A percentile compares a stretch with the other conserved stretches of the same genome.
phyloP scores from a whole-genome alignment of 2,329 filamentous ascomycete species.

The Diplodia intermedia region DNA sequence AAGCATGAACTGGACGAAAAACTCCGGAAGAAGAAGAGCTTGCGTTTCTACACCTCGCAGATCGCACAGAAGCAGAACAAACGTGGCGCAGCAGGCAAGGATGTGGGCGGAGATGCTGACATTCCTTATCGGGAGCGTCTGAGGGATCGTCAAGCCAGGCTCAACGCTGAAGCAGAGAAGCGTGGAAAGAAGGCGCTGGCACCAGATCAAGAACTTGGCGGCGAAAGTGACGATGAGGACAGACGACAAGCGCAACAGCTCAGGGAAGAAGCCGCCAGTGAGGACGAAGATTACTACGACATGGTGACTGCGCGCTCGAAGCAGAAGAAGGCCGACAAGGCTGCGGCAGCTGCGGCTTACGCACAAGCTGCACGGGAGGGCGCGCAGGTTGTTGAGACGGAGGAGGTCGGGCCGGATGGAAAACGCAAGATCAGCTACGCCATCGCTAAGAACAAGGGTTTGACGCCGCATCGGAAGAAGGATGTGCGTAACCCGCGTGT shows the following conservation, averaged over 20 bases:
- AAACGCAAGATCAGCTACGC: slow-evolving; percentile 92
- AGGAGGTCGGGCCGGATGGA: slow-evolving; percentile 78
- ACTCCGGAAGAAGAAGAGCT: slow-evolving; percentile 83
- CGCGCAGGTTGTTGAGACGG: slow-evolving; percentile 69
- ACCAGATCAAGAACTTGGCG: slow-evolving; percentile 71
- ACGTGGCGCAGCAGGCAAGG: slow-evolving; percentile 73
- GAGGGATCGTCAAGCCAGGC: slow-evolving; percentile 80
- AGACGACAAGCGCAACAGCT: slow-evolving; percentile 60
- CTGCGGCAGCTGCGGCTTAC: slow-evolving; percentile 67
- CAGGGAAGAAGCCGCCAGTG: slow-evolving; percentile 51
- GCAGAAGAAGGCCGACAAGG: slow-evolving; percentile 75
- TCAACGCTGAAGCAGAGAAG: slow-evolving; percentile 87
- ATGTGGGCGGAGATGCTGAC: slow-evolving; percentile 80
- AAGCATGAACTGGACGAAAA: slow-evolving; percentile 84
- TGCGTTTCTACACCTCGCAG: slow-evolving; percentile 98
- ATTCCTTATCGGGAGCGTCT: slow-evolving; percentile 89
- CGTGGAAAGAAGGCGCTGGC: slow-evolving; percentile 70
- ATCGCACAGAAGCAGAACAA: slow-evolving; percentile 94
- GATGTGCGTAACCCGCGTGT: slow-evolving; percentile 93
- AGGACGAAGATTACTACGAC: slow-evolving; percentile 84
- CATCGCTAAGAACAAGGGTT: slow-evolving; percentile 97
- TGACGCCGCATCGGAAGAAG: slow-evolving; percentile 90
- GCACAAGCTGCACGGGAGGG: slow-evolving; percentile 62
- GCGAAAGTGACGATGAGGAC: slow-evolving; percentile 72
- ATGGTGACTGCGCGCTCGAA: slow-evolving; percentile 75